phyloP scores from a whole-genome alignment of 768 basidiomycete genomes.

The Serendipita sp. region DNA sequence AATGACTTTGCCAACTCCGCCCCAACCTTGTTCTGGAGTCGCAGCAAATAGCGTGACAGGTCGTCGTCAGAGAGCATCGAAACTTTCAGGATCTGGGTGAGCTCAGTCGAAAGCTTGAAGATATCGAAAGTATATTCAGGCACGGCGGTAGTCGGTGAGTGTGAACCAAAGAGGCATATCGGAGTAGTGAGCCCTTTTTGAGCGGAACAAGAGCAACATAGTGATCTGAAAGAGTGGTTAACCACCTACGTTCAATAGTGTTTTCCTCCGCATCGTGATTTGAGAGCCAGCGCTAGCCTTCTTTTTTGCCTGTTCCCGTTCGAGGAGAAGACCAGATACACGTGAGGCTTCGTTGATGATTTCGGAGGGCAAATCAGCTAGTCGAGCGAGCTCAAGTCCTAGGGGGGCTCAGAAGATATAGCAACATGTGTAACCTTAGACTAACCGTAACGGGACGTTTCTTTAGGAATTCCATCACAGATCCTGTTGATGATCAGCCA shows the following conservation, averaged over 20 bases:
- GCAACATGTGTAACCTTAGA: background rate
- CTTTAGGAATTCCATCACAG: constrained; percentile 50
- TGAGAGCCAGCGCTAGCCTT: constrained; percentile 47
- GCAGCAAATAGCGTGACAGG: constrained; percentile 43
- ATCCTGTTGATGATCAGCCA: constrained; percentile 33
- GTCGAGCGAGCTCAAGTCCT: constrained; percentile 80
- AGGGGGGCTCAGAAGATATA: background rate
- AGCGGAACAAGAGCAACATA: background rate
- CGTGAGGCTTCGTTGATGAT: constrained; percentile 48
- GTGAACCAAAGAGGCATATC: background rate
- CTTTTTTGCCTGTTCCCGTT: constrained; percentile 39
- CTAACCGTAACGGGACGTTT: constrained; percentile 57
- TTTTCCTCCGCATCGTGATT: constrained; percentile 46
- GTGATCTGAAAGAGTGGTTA: background rate
- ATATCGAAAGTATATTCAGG: too few relatives aligned
- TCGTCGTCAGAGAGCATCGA: constrained; percentile 62
- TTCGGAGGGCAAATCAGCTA: constrained; percentile 69
- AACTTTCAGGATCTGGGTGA: constrained; percentile 55
- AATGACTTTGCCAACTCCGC: background rate
- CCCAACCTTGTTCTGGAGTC: constrained; percentile 46
- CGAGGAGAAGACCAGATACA: constrained; percentile 43
- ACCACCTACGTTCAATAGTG: constrained; percentile 42
- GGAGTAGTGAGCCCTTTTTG: background rate
- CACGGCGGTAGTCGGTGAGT: background rate
- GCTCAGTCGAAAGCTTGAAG: constrained; percentile 51